Evolutionary conservation across 2,329 filamentous ascomycete genomes (phyloP).

Genomic region (Zasmidium citrigriseum): DNA sequence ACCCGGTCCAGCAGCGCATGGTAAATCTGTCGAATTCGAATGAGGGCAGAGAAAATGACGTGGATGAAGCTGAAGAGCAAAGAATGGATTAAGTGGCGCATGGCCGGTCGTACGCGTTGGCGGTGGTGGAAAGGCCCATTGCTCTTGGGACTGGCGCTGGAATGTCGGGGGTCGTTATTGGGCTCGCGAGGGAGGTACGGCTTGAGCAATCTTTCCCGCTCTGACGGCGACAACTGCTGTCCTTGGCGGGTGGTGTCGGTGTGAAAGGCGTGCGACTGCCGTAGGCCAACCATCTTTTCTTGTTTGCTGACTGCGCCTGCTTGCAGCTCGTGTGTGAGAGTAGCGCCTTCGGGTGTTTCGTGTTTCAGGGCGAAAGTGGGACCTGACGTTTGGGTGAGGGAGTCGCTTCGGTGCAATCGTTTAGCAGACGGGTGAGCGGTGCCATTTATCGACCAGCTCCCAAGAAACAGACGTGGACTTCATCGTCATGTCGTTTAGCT

Average conservation of each 20-base stretch:
- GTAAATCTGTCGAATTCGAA: slow-evolving; percentile 77
- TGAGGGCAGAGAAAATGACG: slow-evolving; percentile 82
- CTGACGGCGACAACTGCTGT: slow-evolving; percentile 27
- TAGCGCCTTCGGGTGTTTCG: neutral
- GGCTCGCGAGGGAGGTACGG: slow-evolving; percentile 35
- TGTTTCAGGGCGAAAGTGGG: neutral
- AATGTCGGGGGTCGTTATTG: neutral
- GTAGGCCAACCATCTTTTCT: slow-evolving; percentile 31
- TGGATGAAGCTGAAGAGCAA: slow-evolving; percentile 72
- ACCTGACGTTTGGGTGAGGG: neutral
- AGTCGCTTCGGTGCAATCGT: neutral
- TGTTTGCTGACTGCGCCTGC: slow-evolving; percentile 5
- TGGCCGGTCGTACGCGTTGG: slow-evolving; percentile 30
- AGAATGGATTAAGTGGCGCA: slow-evolving; percentile 54
- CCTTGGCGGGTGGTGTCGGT: slow-evolving; percentile 29
- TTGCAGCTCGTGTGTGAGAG: neutral
- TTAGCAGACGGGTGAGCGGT: neutral
- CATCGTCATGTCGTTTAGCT: neutral
- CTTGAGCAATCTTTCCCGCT: slow-evolving; percentile 34
- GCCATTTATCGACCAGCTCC: neutral
- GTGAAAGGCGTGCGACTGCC: slow-evolving; percentile 31
- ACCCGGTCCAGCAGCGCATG: slow-evolving; percentile 76
- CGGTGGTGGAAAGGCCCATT: slow-evolving; percentile 25
- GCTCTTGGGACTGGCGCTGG: slow-evolving; percentile 4
- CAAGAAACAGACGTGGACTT: neutral